These are phyloP conservation scores for Candolleomyces eurysporus DNA, from an alignment of 768 basidiomycete species.

Conservation along the genomic window DNA sequence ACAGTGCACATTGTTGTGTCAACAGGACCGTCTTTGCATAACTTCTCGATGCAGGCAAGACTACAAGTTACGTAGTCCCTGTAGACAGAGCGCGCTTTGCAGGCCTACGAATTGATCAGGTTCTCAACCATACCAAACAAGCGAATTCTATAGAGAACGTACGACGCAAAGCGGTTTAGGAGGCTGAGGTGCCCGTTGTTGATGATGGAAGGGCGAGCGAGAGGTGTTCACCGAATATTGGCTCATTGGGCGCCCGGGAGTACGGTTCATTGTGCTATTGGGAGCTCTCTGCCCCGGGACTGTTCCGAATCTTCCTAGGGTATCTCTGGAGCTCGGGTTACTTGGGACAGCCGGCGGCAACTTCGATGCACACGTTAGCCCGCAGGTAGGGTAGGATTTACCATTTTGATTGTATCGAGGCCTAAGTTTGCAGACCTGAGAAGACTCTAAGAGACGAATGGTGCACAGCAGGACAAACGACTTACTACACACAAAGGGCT, in stretches of 20 bases:
- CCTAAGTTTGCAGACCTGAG: constrained; percentile 18
- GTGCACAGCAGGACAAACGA: background rate
- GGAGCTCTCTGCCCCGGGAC: background rate
- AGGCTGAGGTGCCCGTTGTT: too few species aligned
- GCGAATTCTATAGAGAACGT: background rate
- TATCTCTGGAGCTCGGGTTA: background rate
- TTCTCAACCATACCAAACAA: background rate
- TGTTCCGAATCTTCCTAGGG: too few species aligned
- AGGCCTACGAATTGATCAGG: background rate
- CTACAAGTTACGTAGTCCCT: constrained; percentile 24
- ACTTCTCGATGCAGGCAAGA: constrained; percentile 20
- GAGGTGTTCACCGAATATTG: too few species aligned
- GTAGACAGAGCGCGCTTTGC: constrained; percentile 10
- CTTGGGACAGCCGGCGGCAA: background rate
- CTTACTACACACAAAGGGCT: background rate
- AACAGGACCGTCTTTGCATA: constrained; percentile 15
- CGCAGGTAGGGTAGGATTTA: constrained; percentile 24
- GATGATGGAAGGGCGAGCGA: too few species aligned
- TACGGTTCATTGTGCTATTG: too few species aligned
- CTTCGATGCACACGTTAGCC: constrained; percentile 20
- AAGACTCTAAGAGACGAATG: background rate
- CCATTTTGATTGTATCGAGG: constrained; percentile 19
- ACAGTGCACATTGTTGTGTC: constrained; percentile 24
- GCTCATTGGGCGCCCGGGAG: too few species aligned
- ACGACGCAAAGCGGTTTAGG: too few species aligned